These are phyloP conservation scores for Zizania latifolia DNA, from an alignment of 176 grass and related monocot genomes.

Conservation along the genomic window DNA sequence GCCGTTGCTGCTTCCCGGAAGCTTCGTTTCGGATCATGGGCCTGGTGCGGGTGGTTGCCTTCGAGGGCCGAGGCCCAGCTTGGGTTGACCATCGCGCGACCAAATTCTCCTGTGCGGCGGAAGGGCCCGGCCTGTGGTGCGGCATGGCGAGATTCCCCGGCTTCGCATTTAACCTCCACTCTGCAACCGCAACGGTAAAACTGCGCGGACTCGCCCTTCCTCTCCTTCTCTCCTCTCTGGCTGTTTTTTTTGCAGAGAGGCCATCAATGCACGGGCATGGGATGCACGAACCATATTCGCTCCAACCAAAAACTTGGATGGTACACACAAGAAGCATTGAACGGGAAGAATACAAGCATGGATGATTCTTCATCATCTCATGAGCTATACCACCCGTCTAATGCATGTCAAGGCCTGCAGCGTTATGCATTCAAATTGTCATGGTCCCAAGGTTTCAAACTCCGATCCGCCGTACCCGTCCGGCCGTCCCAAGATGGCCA, in stretches of 20 bases:
- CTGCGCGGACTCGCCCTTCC: neutral
- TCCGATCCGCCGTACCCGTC: neutral
- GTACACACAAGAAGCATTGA: neutral
- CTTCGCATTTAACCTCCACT: conserved; percentile 11
- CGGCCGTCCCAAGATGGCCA: neutral
- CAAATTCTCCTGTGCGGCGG: neutral
- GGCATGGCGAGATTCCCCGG: conserved; percentile 37
- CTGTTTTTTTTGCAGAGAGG: neutral
- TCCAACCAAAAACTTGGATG: neutral
- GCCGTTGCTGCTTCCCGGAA: conserved; percentile 63
- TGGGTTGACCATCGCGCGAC: neutral
- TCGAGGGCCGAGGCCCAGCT: neutral
- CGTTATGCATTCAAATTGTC: neutral
- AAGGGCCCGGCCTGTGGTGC: neutral
- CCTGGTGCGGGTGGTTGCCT: neutral
- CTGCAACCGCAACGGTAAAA: conserved; percentile 4
- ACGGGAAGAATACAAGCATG: neutral
- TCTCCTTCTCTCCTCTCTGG: neutral
- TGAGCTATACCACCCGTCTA: neutral
- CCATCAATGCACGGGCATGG: neutral
- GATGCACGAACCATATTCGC: neutral
- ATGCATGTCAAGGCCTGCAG: neutral
- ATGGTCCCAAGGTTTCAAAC: neutral
- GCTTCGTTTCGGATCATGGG: conserved; percentile 44
- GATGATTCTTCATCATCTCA: neutral